phyloP scores from a whole-genome alignment of 2,329 filamentous ascomycete species.

The Fusarium napiforme region DNA sequence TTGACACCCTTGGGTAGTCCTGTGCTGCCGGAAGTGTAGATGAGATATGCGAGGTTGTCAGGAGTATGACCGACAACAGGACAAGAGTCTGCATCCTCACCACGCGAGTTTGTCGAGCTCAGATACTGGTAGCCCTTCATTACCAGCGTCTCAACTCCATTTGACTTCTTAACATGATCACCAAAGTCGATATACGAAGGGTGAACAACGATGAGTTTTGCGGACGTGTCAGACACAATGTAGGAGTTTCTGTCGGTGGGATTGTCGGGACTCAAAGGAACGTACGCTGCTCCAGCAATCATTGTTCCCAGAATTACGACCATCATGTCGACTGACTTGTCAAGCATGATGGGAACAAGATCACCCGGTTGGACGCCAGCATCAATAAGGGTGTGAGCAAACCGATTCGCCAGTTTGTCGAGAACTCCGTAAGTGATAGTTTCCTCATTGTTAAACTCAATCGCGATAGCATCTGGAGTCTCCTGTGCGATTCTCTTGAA shows the following conservation, averaged over 20 bases:
- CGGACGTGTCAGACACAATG: constrained; percentile 27
- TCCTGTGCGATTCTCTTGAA: constrained; percentile 5
- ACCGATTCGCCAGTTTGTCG: not conserved
- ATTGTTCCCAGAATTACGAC: constrained; percentile 31
- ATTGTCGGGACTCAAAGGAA: constrained; percentile 39
- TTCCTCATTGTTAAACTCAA: constrained; percentile 6
- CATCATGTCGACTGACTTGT: constrained; percentile 33
- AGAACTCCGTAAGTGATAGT: not conserved
- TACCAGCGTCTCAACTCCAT: not conserved
- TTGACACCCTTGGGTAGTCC: not conserved
- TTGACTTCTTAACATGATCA: not conserved
- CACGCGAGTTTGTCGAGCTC: not conserved
- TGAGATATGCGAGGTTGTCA: not conserved
- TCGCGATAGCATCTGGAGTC: not conserved
- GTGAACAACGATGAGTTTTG: constrained; percentile 20
- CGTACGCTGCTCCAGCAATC: constrained; percentile 33
- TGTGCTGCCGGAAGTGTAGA: not conserved
- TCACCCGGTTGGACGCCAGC: not conserved
- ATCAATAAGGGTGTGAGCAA: not conserved
- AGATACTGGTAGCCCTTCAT: not conserved
- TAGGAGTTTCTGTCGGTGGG: constrained; percentile 29
- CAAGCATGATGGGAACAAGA: constrained; percentile 17
- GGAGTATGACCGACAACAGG: not conserved
- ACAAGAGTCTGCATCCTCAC: not conserved
- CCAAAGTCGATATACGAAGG: not conserved